A percentile compares a stretch with the other conserved stretches of the same genome.
Evolutionary conservation across 2,329 filamentous ascomycete genomes (phyloP).

Genomic region (Endocalyx cinctus): DNA sequence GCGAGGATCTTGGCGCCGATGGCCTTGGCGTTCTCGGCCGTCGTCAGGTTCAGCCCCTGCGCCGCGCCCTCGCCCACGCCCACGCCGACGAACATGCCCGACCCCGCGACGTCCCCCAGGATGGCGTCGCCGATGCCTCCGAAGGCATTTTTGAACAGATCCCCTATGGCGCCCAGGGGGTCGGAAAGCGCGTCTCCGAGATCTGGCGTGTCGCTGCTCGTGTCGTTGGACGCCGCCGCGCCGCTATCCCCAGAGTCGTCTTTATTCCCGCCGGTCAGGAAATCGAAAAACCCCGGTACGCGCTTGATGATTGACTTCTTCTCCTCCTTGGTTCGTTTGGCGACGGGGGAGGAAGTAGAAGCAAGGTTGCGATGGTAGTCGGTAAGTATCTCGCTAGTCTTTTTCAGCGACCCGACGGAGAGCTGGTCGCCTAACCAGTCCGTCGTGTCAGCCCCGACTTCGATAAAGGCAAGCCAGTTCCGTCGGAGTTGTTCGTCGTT

Average conservation of each 20-base stretch:
- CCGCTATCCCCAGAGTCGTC: slow-evolving; percentile 1
- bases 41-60: slow-evolving; percentile 16
- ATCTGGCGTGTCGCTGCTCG: not conserved
- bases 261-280: not conserved
- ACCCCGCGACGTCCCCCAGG: slow-evolving; percentile 9
- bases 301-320: not conserved
- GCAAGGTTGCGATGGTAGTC: not conserved
- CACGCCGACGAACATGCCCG: slow-evolving; percentile 17
- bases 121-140: slow-evolving; percentile 5
- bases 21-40: slow-evolving; percentile 9
- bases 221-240: not conserved
- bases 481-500: not conserved
- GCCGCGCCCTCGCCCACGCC: slow-evolving; percentile 18
- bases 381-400: not conserved
- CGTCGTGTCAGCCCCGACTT: slow-evolving; percentile 2
- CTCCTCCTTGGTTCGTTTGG: too few relatives aligned
- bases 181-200: not conserved
- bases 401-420: not conserved
- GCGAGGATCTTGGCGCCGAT: slow-evolving; percentile 14
- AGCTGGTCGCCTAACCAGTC: not conserved
- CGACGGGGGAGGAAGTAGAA: too few relatives aligned
- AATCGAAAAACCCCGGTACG: slow-evolving; percentile 1
- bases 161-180: slow-evolving; percentile 1
- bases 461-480: slow-evolving; percentile 3
- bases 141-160: slow-evolving; percentile 1